Base-by-base conservation (phyloP, 345 rosid species). In the Eucalyptus cloeziana region DNA sequence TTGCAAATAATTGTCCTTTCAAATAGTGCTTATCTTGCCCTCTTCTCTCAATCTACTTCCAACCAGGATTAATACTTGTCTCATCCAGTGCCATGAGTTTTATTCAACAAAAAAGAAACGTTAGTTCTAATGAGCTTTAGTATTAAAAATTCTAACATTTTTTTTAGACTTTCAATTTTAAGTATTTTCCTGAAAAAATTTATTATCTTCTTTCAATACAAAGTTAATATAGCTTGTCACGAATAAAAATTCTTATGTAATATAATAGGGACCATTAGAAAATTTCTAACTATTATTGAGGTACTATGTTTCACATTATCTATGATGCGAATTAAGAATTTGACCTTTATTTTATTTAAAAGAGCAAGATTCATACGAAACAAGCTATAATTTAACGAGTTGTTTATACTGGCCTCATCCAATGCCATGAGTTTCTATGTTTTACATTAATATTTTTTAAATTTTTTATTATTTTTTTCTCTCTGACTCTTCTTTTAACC, bases 401-500 rank as follows among this genome's bases (percentile, higher is more conserved):
- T 8, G 44, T 33, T 69, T 33, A 69, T 33, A 33, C 11, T 69
- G 1, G 25, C 58, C 58, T 3, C 0, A 52, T 21, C 10, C 1
- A 52, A 52, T 21, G 58, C 25, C 24, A 51, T 19, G 58, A 52
- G 25, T 52, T 21, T 52, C 10, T 21, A 52, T 52, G 25, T 52
- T 21, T 52, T 52, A 52, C 58, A 21, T 52, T 1, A 8, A 52
- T 17, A 47, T 49, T 21, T 54, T 54, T 54, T 54, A 0, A 54
- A 8, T 22, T 56, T 22, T 21, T 54, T 21, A 7, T 21, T 54
- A 0, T 9, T 56, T 56, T 2, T 9, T 22, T 24, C 6, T 21
- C 5, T 56, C 6, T 24, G 24, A 30, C 24, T 56, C 13, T 56
- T 56, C 13, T 0, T 24, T 10, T 56, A 3, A 10, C 3, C 30